Evolutionary conservation across 352 stramenopile species (phyloP), one percentile per base, ranked within the genome.

Genomic region (Globisporangium ultimum): DNA sequence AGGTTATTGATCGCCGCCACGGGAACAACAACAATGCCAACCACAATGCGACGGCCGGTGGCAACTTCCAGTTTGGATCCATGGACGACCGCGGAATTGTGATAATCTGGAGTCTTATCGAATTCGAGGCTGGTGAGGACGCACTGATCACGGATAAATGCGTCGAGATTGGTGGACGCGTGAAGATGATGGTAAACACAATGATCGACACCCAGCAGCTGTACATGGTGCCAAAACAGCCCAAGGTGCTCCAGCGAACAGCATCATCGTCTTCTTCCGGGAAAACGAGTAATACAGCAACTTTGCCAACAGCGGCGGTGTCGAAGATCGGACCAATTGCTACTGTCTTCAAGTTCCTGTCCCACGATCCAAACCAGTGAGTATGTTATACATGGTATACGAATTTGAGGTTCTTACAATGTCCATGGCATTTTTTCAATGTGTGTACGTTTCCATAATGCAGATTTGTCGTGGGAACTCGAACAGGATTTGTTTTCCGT

Each of bases 81-180:
- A 80, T 91, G 59, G 81, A 91, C 28, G 77, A 91, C 48, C 81
- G 81, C 10, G 81, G 81, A 0, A 51, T 88, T 18, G 56, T 91
- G 11, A 72, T 91, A 20, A 71, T 91, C 34, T 91, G 81, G 81
- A 89, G 81, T 18, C 55, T 89, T n/a, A 73, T 91, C 34, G 78
- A 87, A 32, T 78, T 80, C 8, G 66, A 76, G 12, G 48, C 63
- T 0, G 67, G 61, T 7, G 72, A 85, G 20, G 72, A 87, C 41
- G 66, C 76, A 13, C 48, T 87, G 9, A 48, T 72, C 48, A 58
- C 58, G 1, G 73, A 89, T 53, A 88, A 83, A 52, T 91, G 79
- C 53, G 72, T 87, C 4, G 71, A 82, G 58, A 85, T 91, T 42
- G 77, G 77, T 20, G 78, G 76, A 0, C 75, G 74, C 20, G 68